Percentiles rank a stretch among this genome's conserved stretches.
Conservation (phyloP, 2,329 filamentous ascomycete species). For the Cladosporium sp. region DNA sequence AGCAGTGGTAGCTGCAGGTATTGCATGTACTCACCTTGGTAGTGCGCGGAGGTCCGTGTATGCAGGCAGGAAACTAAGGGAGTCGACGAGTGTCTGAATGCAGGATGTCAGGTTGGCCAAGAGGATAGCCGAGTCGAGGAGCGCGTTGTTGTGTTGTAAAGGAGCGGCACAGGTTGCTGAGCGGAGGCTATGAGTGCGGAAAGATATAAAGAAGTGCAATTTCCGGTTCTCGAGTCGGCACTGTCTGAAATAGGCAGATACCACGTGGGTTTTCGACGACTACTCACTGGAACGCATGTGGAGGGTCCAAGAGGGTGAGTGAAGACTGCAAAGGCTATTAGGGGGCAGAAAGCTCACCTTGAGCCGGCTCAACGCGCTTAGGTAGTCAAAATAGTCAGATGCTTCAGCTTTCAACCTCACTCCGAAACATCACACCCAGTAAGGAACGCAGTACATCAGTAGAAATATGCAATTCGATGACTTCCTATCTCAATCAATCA, state of each 20-base stretch:
- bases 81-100: not conserved
- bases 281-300: not conserved
- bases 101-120: not conserved
- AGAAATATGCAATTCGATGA: not conserved
- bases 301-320: not conserved
- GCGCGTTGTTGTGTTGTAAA: not conserved
- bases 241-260: not conserved
- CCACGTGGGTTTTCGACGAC: not conserved
- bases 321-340: not conserved
- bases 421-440: not conserved
- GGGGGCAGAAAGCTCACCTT: not conserved
- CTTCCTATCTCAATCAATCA: constrained; percentile 1
- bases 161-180: too few species aligned
- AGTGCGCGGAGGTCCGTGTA: too few species aligned
- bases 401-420: too few species aligned
- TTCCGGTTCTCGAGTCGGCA: not conserved
- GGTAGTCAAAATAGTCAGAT: too few species aligned
- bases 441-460: not conserved
- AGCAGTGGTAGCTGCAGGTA: not conserved
- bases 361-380: not conserved
- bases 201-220: not conserved
- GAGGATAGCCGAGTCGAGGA: not conserved
- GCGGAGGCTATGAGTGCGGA: not conserved
- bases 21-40: too few species aligned
- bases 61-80: not conserved